These are phyloP conservation scores for Penicillium polonicum DNA, from an alignment of 2,329 filamentous ascomycete genomes.

Conservation along the genomic window DNA sequence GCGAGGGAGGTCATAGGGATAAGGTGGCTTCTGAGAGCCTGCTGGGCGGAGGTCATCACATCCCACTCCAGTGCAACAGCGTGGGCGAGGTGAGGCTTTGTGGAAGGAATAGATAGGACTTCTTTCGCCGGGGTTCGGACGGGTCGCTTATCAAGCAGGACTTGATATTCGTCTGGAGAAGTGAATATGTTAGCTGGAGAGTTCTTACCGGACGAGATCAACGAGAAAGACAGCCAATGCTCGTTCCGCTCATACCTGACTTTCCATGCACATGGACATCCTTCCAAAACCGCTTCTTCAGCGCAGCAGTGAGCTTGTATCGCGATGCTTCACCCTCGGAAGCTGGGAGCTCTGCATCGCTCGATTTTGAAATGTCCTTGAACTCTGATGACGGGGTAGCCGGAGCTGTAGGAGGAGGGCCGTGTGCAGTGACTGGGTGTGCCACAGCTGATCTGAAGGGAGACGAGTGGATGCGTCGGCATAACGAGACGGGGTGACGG, in stretches of 20 bases:
- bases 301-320: constrained; percentile 38
- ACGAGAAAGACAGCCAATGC: background rate
- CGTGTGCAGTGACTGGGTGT: constrained; percentile 58
- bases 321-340: constrained; percentile 19
- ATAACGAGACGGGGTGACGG: constrained; percentile 17
- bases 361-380: constrained; percentile 48
- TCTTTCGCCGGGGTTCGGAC: constrained; percentile 74
- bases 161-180: constrained; percentile 52
- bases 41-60: constrained; percentile 72
- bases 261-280: constrained; percentile 70
- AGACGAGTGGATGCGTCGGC: constrained; percentile 37
- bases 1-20: constrained; percentile 86
- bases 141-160: constrained; percentile 75
- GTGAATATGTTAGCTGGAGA: constrained; percentile 3
- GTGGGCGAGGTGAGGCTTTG: constrained; percentile 77
- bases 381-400: constrained; percentile 51
- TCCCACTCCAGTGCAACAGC: constrained; percentile 95
- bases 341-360: constrained; percentile 29
- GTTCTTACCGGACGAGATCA: background rate
- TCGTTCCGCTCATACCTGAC: constrained; percentile 51
- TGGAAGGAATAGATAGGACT: constrained; percentile 68
- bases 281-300: constrained; percentile 83
- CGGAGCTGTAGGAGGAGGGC: constrained; percentile 60
- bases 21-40: constrained; percentile 80
- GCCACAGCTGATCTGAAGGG: constrained; percentile 51